Conservation (phyloP, 116 monocot species). For the Cymodocea nodosa region DNA sequence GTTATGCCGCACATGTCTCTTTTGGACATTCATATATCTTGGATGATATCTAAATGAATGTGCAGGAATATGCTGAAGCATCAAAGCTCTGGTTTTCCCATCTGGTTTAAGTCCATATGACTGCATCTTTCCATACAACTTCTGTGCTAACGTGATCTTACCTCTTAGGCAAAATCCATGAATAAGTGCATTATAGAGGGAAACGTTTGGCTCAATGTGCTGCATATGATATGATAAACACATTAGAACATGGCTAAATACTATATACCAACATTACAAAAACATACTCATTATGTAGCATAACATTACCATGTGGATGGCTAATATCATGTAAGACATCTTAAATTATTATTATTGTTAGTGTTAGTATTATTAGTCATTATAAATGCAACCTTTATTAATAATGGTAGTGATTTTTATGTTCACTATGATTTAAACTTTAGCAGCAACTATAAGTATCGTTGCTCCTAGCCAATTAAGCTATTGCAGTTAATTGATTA, state of each 20-base stretch:
- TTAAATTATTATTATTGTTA: no score
- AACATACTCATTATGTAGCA: neutral
- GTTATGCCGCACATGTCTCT: neutral
- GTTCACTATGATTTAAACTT: no score
- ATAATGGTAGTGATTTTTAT: no score
- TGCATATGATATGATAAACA: conserved; percentile 18
- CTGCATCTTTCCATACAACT: conserved; percentile 46
- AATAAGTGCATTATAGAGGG: conserved; percentile 65
- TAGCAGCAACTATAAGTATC: no score
- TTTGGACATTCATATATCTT: neutral
- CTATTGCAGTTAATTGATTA: no score
- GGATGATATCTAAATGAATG: conserved; percentile 6
- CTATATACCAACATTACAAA: neutral
- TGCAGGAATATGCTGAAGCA: conserved; percentile 56
- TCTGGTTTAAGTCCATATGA: conserved; percentile 53
- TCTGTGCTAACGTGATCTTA: conserved; percentile 42
- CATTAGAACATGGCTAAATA: neutral
- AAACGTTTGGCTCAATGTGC: conserved; percentile 39
- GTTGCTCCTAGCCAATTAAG: no score
- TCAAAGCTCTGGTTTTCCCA: conserved; percentile 79
- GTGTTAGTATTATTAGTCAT: no score
- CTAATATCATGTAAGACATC: no score
- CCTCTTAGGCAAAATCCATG: conserved; percentile 72
- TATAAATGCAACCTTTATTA: no score
- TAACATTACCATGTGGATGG: neutral